Conservation (phyloP, 2,329 filamentous ascomycete species). For the Cryphonectria carpinicola region DNA sequence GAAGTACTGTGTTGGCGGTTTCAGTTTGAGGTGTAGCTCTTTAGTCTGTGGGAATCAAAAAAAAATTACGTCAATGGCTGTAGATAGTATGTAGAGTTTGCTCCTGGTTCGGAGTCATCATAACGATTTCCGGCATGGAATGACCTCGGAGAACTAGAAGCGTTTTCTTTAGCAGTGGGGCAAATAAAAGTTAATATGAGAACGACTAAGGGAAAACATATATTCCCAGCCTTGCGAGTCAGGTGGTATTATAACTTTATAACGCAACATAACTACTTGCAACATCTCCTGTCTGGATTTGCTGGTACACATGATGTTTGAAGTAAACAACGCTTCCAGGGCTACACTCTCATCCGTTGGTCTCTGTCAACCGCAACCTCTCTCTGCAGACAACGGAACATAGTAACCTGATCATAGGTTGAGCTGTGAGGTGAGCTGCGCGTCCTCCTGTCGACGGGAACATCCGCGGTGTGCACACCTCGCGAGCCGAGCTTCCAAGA, state of each 20-base stretch:
- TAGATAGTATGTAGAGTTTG: background rate
- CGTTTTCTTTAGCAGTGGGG: background rate
- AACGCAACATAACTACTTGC: background rate
- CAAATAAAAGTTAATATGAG: background rate
- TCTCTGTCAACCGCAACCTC: background rate
- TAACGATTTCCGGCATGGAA: background rate
- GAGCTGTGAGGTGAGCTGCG: background rate
- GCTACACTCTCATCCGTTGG: background rate
- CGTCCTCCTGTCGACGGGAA: background rate
- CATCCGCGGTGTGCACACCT: background rate
- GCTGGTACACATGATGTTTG: background rate
- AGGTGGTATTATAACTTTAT: background rate
- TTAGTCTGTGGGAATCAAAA: background rate
- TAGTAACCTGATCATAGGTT: background rate
- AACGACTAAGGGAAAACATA: background rate
- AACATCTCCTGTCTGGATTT: background rate
- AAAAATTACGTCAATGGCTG: background rate
- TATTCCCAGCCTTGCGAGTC: background rate
- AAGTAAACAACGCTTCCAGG: background rate
- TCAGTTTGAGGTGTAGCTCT: background rate
- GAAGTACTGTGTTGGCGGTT: background rate
- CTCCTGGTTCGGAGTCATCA: background rate
- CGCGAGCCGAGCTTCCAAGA: background rate
- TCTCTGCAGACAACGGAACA: background rate
- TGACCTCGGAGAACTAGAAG: background rate